Evolutionary conservation across 2,329 filamentous ascomycete genomes (phyloP).

Genomic region (Fonsecaea nubica): DNA sequence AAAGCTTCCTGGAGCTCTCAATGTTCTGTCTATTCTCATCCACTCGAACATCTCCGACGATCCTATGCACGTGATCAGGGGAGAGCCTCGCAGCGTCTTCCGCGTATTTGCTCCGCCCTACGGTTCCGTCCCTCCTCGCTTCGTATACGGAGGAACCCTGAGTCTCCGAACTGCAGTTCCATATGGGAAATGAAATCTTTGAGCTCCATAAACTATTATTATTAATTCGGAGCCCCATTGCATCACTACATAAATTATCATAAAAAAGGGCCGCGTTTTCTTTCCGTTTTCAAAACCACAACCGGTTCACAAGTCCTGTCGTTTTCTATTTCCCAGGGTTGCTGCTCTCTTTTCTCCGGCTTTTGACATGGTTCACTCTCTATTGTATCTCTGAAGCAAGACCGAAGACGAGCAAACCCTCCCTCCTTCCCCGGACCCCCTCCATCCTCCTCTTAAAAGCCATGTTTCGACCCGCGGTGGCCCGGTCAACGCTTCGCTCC

Average conservation of each 20-base stretch:
- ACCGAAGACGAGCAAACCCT: constrained; percentile 1
- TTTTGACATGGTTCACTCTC: constrained; percentile 14
- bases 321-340: background rate
- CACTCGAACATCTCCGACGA: background rate
- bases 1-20: no score
- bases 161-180: background rate
- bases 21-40: no score
- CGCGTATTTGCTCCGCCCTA: background rate
- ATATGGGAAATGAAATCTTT: background rate
- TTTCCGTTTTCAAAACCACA: no score
- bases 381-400: background rate
- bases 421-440: background rate
- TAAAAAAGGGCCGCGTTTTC: no score
- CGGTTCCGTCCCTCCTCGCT: no score
- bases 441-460: background rate
- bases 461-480: constrained; percentile 62
- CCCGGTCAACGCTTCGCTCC: constrained; percentile 52
- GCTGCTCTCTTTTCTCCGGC: background rate
- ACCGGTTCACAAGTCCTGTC: background rate
- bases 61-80: no score
- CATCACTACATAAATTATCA: constrained; percentile 13
- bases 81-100: background rate
- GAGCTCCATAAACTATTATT: constrained; percentile 20
- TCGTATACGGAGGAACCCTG: background rate
- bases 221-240: constrained; percentile 9